Conservation (phyloP, 2,329 filamentous ascomycete genomes). For the Penicillium frequentans region DNA sequence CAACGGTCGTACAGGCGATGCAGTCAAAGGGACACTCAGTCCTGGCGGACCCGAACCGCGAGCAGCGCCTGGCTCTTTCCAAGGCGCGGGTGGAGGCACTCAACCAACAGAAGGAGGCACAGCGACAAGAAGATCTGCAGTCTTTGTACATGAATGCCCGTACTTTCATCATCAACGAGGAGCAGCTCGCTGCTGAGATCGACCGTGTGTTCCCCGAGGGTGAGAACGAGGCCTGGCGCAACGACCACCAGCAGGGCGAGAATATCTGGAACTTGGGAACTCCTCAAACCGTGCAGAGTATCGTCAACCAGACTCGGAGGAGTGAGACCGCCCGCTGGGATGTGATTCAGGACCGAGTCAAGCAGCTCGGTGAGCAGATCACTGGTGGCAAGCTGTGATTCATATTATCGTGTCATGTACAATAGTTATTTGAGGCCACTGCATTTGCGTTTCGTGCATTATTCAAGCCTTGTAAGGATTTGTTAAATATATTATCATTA, state of each 20-base stretch:
- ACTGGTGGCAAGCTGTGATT: conserved; percentile 64
- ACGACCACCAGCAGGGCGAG: conserved; percentile 40
- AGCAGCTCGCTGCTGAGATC: conserved; percentile 71
- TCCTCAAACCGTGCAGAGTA: conserved; percentile 42
- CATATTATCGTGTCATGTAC: conserved; percentile 20
- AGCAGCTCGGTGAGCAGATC: conserved; percentile 65
- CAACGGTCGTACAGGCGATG: conserved; percentile 61
- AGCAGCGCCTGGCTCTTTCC: conserved; percentile 52
- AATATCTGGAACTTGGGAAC: conserved; percentile 55
- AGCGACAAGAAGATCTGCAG: conserved; percentile 71
- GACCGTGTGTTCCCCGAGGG: conserved; percentile 73
- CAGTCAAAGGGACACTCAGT: conserved; percentile 51
- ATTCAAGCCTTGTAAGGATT: neutral
- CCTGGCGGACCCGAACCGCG: conserved; percentile 63
- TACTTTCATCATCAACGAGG: conserved; percentile 80
- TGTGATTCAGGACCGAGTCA: conserved; percentile 58
- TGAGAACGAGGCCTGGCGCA: conserved; percentile 45
- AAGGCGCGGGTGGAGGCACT: conserved; percentile 42
- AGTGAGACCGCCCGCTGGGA: conserved; percentile 38
- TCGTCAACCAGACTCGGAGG: conserved; percentile 32
- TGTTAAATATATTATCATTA: conserved; percentile 1
- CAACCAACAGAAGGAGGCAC: conserved; percentile 55
- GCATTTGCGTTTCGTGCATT: conserved; percentile 14
- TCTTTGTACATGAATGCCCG: conserved; percentile 87
- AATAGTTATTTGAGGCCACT: conserved; percentile 22